phyloP scores from a whole-genome alignment of 768 basidiomycete genomes.

The Tephrocybe sp. region DNA sequence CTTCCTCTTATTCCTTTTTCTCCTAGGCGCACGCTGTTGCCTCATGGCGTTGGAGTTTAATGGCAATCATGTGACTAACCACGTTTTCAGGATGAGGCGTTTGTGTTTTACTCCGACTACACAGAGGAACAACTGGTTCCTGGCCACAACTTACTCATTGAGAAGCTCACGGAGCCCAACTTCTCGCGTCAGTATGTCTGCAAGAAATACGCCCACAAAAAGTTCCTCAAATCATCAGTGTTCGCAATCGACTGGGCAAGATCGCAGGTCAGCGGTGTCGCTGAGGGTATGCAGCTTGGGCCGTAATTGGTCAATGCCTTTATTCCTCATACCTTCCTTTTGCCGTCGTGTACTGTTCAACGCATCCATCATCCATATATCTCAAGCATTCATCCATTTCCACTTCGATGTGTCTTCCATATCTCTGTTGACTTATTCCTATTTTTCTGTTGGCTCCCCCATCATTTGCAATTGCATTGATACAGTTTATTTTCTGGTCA shows the following conservation, averaged over 20 bases:
- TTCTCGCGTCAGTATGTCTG: conserved; percentile 87
- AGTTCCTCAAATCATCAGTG: conserved; percentile 89
- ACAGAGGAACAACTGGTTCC: conserved; percentile 85
- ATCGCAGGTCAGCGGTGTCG: conserved; percentile 41
- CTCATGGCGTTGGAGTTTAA: conserved; percentile 17
- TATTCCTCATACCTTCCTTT: conserved; percentile 20
- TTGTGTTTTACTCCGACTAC: conserved; percentile 91
- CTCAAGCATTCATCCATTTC: conserved; percentile 15
- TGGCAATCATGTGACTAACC: conserved; percentile 42
- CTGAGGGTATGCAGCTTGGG: conserved; percentile 47
- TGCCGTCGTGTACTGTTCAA: conserved; percentile 18
- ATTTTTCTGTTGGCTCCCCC: conserved; percentile 16
- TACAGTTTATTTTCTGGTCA: conserved; percentile 13
- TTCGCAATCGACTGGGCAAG: conserved; percentile 79
- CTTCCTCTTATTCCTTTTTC: conserved; percentile 12
- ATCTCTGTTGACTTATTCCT: conserved; percentile 20
- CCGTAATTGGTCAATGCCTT: conserved; percentile 31
- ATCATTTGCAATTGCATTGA: conserved; percentile 21
- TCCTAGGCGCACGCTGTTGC: conserved; percentile 12
- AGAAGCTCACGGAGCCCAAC: conserved; percentile 76
- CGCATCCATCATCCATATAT: conserved; percentile 13
- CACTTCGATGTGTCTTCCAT: conserved; percentile 20
- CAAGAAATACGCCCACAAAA: conserved; percentile 97
- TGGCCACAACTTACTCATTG: conserved; percentile 80
- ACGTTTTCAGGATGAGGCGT: conserved; percentile 72